Conservation (phyloP, 352 stramenopile genomes). For the Phytophthora podocarpi region DNA sequence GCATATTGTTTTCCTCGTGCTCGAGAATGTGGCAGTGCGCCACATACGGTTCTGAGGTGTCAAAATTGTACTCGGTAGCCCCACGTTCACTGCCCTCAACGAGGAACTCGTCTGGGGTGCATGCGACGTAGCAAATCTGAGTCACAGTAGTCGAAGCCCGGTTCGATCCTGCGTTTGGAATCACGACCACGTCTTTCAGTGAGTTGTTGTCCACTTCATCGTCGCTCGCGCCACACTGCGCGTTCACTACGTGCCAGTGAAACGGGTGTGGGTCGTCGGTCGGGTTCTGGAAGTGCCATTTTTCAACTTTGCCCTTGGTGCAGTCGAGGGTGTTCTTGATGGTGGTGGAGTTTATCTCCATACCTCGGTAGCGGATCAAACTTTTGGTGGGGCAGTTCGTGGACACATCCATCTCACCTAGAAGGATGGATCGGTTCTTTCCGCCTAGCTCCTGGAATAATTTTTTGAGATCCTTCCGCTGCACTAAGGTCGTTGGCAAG, state of each 20-base stretch:
- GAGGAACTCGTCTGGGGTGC: conserved; percentile 72
- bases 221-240: conserved; percentile 68
- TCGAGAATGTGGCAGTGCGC: conserved; percentile 82
- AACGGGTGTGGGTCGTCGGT: conserved; percentile 79
- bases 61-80: conserved; percentile 67
- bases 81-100: conserved; percentile 53
- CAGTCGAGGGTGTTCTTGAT: conserved; percentile 56
- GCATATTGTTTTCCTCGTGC: conserved; percentile 81
- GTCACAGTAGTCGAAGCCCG: conserved; percentile 48
- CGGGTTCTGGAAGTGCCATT: conserved; percentile 82
- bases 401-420: conserved; percentile 61
- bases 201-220: conserved; percentile 69
- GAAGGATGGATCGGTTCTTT: conserved; percentile 55
- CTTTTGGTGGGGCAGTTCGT: conserved; percentile 44
- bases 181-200: conserved; percentile 78
- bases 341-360: conserved; percentile 59
- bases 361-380: conserved; percentile 57
- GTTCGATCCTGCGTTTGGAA: conserved; percentile 55
- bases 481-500: conserved; percentile 44
- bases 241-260: conserved; percentile 80
- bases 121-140: conserved; percentile 79
- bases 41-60: conserved; percentile 75
- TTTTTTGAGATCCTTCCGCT: conserved; percentile 58
- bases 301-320: conserved; percentile 76
- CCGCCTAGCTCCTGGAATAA: conserved; percentile 49